phyloP scores from a whole-genome alignment of 2,329 filamentous ascomycete genomes.

The Metarhizium robertsii region DNA sequence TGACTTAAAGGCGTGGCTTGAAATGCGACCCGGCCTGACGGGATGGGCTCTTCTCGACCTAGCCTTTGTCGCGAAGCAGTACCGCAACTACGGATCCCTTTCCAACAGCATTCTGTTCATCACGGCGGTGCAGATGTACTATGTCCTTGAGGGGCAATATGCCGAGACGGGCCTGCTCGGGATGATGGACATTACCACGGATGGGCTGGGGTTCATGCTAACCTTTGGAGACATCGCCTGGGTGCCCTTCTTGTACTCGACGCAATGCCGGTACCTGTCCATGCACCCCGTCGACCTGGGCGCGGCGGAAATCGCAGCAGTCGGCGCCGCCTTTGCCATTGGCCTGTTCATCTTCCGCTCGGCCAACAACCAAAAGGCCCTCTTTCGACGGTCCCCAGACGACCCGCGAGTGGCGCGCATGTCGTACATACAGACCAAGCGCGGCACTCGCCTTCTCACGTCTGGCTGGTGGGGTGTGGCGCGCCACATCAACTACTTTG shows the following conservation, averaged over 20 bases:
- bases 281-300: constrained; percentile 71
- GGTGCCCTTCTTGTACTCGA: constrained; percentile 80
- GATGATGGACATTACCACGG: constrained; percentile 83
- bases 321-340: constrained; percentile 53
- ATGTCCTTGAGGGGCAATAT: constrained; percentile 72
- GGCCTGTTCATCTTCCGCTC: constrained; percentile 83
- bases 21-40: constrained; percentile 77
- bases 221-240: constrained; percentile 82
- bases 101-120: constrained; percentile 78
- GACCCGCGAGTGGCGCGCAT: constrained; percentile 69
- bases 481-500: constrained; percentile 88
- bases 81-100: constrained; percentile 68
- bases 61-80: constrained; percentile 77
- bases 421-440: constrained; percentile 72
- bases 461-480: constrained; percentile 88
- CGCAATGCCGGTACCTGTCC: constrained; percentile 74
- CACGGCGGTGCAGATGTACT: constrained; percentile 64
- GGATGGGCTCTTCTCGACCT: constrained; percentile 78
- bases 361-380: constrained; percentile 84
- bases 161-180: constrained; percentile 80
- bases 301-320: constrained; percentile 47
- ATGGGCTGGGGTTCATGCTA: constrained; percentile 91
- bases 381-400: constrained; percentile 77
- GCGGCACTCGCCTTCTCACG: constrained; percentile 68
- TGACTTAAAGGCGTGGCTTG: constrained; percentile 81